Evolutionary conservation across 768 basidiomycete species (phyloP).

Genomic region (Udeniomyces megalosporus): DNA sequence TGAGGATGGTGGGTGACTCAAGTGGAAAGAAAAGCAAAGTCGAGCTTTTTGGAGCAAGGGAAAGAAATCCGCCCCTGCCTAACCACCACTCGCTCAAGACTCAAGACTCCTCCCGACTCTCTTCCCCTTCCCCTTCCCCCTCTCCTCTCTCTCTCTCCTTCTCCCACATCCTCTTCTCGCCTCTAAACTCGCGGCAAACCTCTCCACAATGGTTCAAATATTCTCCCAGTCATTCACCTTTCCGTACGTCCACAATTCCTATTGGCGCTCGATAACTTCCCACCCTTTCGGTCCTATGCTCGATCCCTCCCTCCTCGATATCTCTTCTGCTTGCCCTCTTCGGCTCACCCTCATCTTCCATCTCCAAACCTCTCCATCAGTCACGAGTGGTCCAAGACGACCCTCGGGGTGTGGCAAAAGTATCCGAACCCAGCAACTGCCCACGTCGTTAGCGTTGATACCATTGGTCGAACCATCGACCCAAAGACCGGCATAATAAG

Average conservation of each 20-base stretch:
- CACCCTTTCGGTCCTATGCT: background rate
- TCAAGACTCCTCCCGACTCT: background rate
- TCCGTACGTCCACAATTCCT: slow-evolving; percentile 11
- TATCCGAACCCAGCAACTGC: slow-evolving; percentile 12
- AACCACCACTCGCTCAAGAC: background rate
- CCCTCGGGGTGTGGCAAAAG: slow-evolving; percentile 16
- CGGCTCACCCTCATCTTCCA: background rate
- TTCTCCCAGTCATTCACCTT: slow-evolving; percentile 14
- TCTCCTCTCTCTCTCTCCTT: background rate
- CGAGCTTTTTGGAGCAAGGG: background rate
- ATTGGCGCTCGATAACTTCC: background rate
- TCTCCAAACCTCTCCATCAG: background rate
- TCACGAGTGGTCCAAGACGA: slow-evolving; percentile 12
- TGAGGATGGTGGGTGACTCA: too few species aligned
- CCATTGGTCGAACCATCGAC: slow-evolving; percentile 11
- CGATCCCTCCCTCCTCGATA: background rate
- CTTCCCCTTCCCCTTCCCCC: background rate
- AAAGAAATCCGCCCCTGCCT: background rate
- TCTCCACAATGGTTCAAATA: slow-evolving; percentile 8
- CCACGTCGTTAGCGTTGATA: slow-evolving; percentile 14
- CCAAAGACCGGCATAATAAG: slow-evolving; percentile 14
- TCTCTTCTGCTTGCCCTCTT: background rate
- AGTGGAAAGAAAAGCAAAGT: too few species aligned
- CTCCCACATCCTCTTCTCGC: background rate
- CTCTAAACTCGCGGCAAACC: background rate